Conservation (phyloP, 345 rosid genomes). For the Rhodomyrtus tomentosa region DNA sequence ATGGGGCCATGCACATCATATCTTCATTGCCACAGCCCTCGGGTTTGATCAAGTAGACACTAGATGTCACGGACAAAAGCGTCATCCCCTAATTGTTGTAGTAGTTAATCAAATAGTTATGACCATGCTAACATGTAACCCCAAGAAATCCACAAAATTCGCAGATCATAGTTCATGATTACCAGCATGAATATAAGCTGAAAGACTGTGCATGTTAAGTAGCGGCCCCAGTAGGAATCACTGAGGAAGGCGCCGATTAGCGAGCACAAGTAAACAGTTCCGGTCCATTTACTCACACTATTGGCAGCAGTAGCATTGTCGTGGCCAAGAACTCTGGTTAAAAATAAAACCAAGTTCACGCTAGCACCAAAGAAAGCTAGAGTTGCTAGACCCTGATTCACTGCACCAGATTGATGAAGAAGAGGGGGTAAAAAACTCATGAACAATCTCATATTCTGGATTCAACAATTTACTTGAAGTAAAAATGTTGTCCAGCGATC, state of each 20-base stretch:
- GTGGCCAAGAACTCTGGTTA: conserved; percentile 74
- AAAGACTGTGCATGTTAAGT: conserved; percentile 55
- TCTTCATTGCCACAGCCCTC: conserved; percentile 57
- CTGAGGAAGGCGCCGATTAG: conserved; percentile 88
- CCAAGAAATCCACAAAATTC: background rate
- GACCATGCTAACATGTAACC: background rate
- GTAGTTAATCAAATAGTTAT: background rate
- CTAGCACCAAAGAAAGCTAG: conserved; percentile 93
- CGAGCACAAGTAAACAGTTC: conserved; percentile 83
- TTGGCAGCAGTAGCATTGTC: conserved; percentile 77
- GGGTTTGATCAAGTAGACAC: conserved; percentile 59
- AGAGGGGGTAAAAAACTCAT: background rate
- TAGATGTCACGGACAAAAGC: conserved; percentile 46
- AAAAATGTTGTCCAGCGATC: background rate
- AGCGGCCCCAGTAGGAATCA: conserved; percentile 96
- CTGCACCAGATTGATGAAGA: conserved; percentile 16
- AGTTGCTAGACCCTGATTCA: conserved; percentile 77
- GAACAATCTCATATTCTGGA: background rate
- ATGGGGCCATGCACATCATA: conserved; percentile 20
- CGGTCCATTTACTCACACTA: conserved; percentile 88
- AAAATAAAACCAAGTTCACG: conserved; percentile 72
- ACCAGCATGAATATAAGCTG: conserved; percentile 44
- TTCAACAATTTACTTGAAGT: background rate
- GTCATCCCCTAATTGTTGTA: conserved; percentile 35
- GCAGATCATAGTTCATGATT: background rate